phyloP scores from a whole-genome alignment of 345 rosid species.

The Kandelia obovata region DNA sequence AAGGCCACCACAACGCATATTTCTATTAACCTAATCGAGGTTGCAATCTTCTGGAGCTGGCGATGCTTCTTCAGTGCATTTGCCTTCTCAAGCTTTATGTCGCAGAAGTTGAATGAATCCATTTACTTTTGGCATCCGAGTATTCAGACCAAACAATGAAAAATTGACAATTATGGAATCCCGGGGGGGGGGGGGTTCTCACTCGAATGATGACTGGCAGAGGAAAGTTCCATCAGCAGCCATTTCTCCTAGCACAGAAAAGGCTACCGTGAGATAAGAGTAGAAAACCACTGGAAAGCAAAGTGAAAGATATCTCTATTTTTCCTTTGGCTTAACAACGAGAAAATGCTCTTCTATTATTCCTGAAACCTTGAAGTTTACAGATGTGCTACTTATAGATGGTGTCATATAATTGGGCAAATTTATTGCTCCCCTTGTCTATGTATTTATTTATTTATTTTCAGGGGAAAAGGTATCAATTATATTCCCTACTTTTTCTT shows the following conservation, averaged over 20 bases:
- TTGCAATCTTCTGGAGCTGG: slow-evolving; percentile 43
- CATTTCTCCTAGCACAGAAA: slow-evolving; percentile 28
- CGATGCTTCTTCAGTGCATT: slow-evolving; percentile 46
- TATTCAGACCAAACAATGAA: not conserved
- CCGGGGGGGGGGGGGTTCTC: slow-evolving; percentile 9
- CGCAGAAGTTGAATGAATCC: slow-evolving; percentile 52
- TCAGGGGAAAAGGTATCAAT: not conserved
- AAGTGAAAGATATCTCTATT: slow-evolving; percentile 20
- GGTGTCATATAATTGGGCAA: slow-evolving; percentile 1
- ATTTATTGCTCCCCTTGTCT: not conserved
- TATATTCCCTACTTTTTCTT: slow-evolving; percentile 17
- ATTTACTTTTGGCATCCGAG: slow-evolving; percentile 21
- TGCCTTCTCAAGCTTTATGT: slow-evolving; percentile 53
- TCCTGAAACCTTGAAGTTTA: slow-evolving; percentile 19
- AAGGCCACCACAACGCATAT: slow-evolving; percentile 48
- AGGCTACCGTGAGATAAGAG: slow-evolving; percentile 11
- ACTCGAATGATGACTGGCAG: slow-evolving; percentile 33
- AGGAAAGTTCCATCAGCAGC: slow-evolving; percentile 22
- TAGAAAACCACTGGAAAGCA: slow-evolving; percentile 30
- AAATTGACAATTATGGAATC: not conserved
- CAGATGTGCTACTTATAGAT: slow-evolving; percentile 39
- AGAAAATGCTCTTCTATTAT: slow-evolving; percentile 8
- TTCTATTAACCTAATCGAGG: slow-evolving; percentile 56
- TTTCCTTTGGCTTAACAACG: not conserved
- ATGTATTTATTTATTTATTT: not conserved